phyloP scores from a whole-genome alignment of 345 rosid genomes.

The Passiflora organensis region DNA sequence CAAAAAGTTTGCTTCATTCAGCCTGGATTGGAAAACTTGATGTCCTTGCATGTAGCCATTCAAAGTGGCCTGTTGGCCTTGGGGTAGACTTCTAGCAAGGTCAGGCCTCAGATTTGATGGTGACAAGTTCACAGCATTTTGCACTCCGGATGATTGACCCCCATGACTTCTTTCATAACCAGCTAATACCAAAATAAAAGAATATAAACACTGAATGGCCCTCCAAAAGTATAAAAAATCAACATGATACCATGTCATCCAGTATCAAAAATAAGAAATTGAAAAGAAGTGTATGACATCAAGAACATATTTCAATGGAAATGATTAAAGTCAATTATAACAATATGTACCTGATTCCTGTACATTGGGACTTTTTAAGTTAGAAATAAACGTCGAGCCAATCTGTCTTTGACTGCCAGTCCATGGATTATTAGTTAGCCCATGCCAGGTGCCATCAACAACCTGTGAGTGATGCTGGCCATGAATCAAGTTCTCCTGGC shows the following conservation, averaged over 20 bases:
- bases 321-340: constrained; percentile 6
- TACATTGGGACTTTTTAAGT: constrained; percentile 45
- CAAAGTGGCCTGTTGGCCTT: constrained; percentile 42
- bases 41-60: constrained; percentile 71
- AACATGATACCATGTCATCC: background rate
- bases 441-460: constrained; percentile 59
- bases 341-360: constrained; percentile 63
- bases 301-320: background rate
- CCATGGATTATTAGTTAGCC: constrained; percentile 46
- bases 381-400: constrained; percentile 44
- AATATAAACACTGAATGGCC: background rate
- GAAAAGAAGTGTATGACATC: background rate
- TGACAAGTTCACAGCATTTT: constrained; percentile 47
- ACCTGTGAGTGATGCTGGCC: constrained; percentile 59
- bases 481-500: constrained; percentile 61
- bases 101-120: constrained; percentile 53
- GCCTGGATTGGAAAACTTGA: constrained; percentile 43
- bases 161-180: constrained; percentile 54
- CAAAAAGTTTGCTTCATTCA: constrained; percentile 50
- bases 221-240: constrained; percentile 5
- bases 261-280: background rate
- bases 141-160: constrained; percentile 45
- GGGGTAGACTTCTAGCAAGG: constrained; percentile 46
- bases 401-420: constrained; percentile 58
- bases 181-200: constrained; percentile 41